Base-by-base conservation (phyloP, 2,329 filamentous ascomycete species). In the Kalaharituber pfeilii region DNA sequence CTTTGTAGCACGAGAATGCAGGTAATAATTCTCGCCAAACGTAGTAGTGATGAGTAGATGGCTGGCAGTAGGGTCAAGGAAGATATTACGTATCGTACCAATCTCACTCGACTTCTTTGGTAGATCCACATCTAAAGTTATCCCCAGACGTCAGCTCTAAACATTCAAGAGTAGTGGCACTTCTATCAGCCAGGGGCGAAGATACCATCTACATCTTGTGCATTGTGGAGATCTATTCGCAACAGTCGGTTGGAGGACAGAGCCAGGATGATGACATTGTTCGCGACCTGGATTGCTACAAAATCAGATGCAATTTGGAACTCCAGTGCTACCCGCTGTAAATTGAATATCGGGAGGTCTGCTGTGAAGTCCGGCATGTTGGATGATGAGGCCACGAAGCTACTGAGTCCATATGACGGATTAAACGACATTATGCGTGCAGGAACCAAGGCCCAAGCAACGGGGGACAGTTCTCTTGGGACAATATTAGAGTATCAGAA, bases 221-320 rank as follows among this genome's bases (percentile, higher is more conserved):
- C 84, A 65, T 82, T 85, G 68, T 95, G 87, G 51, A 96, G 73
- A 67, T 96, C 91, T 67, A 98, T 98, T 57, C 91, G 80, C 56
- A 98, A 73, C 60, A 98, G 91, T 63, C 89, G 82, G 51, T 87
- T 86, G 56, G 89, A 95, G 4, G 87, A 89, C 33, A 98, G 76
- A 39, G 91, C 91, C 51, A 98, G 75, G 22, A 96, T 81, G 55
- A 98, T 77, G 58, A 96, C 88, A 73, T 98, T 95, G 70, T 98
- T 96, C 60, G 89, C 88, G 54, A 96, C 89, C 69, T 95, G 88
- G 39, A 88, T 88, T 18, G 91, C 88, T 49, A 94, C 91, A 66
- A 98, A 96, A 69, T 95, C 86, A 61, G 89, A 87, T 1, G 89
- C 86, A 64, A 96, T 82, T 57, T 86, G 83, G 74, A 98, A 98